These are phyloP conservation scores for Beauveria asiatica DNA, from an alignment of 2,329 filamentous ascomycete species.

Conservation along the genomic window DNA sequence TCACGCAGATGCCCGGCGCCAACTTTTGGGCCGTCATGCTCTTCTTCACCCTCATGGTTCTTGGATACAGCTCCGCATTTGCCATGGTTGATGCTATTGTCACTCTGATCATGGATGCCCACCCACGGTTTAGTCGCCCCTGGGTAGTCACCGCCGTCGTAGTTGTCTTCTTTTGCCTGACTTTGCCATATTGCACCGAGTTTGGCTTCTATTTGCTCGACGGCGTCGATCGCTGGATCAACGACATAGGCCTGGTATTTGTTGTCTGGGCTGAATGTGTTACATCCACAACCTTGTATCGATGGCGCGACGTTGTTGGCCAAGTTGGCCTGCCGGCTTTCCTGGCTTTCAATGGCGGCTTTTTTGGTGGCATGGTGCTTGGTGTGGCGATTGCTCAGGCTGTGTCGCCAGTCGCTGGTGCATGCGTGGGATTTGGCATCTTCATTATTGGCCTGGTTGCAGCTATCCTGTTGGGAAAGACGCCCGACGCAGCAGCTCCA, in stretches of 20 bases:
- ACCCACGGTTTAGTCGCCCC: slow-evolving; percentile 37
- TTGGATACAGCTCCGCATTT: slow-evolving; percentile 50
- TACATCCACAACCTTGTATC: slow-evolving; percentile 43
- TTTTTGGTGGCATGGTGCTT: slow-evolving; percentile 43
- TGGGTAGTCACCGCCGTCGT: slow-evolving; percentile 41
- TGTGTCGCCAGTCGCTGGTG: slow-evolving; percentile 34
- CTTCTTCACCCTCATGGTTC: slow-evolving; percentile 50
- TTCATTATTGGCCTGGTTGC: slow-evolving; percentile 34
- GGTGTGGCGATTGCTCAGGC: slow-evolving; percentile 43
- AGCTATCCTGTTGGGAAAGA: slow-evolving; percentile 32
- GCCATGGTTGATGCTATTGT: slow-evolving; percentile 50
- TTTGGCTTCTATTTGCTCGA: slow-evolving; percentile 48
- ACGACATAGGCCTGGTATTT: slow-evolving; percentile 45
- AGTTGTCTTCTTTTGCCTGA: slow-evolving; percentile 43
- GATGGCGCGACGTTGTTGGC: slow-evolving; percentile 38
- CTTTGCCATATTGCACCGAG: slow-evolving; percentile 47
- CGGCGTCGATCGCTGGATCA: slow-evolving; percentile 48
- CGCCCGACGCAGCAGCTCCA: slow-evolving; percentile 32
- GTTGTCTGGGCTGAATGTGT: slow-evolving; percentile 45
- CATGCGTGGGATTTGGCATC: slow-evolving; percentile 44
- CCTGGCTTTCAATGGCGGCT: slow-evolving; percentile 39
- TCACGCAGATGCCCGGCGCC: slow-evolving; percentile 46
- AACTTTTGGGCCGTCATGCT: slow-evolving; percentile 51
- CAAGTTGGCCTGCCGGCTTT: slow-evolving; percentile 37
- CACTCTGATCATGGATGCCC: slow-evolving; percentile 44